A percentile compares a stretch with the other conserved stretches of the same genome.
phyloP scores from a whole-genome alignment of 257 asterid genomes.

The Parsonsia alboflavescens region DNA sequence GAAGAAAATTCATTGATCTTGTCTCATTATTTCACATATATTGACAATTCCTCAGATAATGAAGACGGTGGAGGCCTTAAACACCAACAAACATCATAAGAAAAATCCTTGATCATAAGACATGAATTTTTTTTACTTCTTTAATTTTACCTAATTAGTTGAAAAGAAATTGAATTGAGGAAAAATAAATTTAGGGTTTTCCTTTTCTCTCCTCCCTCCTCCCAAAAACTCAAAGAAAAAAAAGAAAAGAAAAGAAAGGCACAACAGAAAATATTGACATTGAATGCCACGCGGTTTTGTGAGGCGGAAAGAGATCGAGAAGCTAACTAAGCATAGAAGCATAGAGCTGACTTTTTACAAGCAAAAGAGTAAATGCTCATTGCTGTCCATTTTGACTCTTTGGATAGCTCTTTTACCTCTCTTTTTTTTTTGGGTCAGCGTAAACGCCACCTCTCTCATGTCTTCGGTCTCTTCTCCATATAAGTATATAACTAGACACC shows the following conservation, averaged over 20 bases:
- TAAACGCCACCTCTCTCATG: background rate
- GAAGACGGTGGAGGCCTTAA: background rate
- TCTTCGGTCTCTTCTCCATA: constrained; percentile 4
- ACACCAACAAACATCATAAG: background rate
- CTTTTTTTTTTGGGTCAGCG: background rate
- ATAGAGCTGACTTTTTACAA: constrained; percentile 41
- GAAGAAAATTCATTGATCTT: background rate
- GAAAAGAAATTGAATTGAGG: no score
- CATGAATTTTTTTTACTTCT: background rate
- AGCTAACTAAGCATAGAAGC: constrained; percentile 18
- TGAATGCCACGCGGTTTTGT: constrained; percentile 54
- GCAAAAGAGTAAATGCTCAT: constrained; percentile 55
- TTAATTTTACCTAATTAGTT: no score
- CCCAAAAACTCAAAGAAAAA: background rate
- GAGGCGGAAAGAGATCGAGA: constrained; percentile 19
- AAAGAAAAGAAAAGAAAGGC: background rate
- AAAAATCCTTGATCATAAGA: background rate
- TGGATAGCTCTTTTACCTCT: constrained; percentile 8
- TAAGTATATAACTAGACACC: constrained; percentile 5
- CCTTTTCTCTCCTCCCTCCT: background rate
- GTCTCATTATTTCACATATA: background rate
- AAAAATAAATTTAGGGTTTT: background rate
- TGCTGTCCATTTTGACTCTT: constrained; percentile 67
- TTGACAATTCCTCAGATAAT: no score
- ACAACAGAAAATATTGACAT: constrained; percentile 35